Evolutionary conservation across 139 green algal species (phyloP), one percentile per base, ranked within the genome.

Genomic region (Haematococcus sp.): DNA sequence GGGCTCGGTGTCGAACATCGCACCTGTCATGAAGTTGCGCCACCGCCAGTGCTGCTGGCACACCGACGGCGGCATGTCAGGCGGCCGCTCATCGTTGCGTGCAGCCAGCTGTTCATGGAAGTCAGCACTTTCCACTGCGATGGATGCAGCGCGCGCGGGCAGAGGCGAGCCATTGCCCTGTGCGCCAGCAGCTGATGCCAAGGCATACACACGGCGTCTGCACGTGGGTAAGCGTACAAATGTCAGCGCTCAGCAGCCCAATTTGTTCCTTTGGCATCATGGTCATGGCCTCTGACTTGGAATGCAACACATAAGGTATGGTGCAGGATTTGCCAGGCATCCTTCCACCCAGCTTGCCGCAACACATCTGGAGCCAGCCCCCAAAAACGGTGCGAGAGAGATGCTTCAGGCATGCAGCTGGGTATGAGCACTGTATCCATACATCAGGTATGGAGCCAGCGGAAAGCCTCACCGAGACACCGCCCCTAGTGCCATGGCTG

Each of bases 81-180:
- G 66, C 28, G 70, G 66, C 76, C 63, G 55, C 11, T 23, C 31
- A 0, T 64, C 34, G 23, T 70, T 49, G 15, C 51, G 28, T 27
- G 0, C 34, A 2, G 85, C 84, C 76, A 88, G 67, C 63, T 82
- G 71, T 67, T 77, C 75, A 46, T 91, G 84, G 68, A 91, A 91
- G 44, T 90, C 87, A 0, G 65, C 63, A 0, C 73, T 70, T 31
- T 88, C 83, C 1, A 74, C 80, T 30, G 81, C 67, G 0, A 75
- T 55, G 2, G 66, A 55, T 16, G 84, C 87, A 9, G 82, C 75
- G 9, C 33, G 27, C 2, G 79, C 65, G 52, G 80, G 70, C 28
- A 51, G 60, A 17, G 34, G 54, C 54, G n/a, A 7, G 7, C 40
- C 40, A 7, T 19, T 49, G 54, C 54, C 9, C 22, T 32, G 54